Percentiles rank a stretch among this genome's conserved stretches.
phyloP scores from a whole-genome alignment of 768 basidiomycete species.

The Boletus fagicola region DNA sequence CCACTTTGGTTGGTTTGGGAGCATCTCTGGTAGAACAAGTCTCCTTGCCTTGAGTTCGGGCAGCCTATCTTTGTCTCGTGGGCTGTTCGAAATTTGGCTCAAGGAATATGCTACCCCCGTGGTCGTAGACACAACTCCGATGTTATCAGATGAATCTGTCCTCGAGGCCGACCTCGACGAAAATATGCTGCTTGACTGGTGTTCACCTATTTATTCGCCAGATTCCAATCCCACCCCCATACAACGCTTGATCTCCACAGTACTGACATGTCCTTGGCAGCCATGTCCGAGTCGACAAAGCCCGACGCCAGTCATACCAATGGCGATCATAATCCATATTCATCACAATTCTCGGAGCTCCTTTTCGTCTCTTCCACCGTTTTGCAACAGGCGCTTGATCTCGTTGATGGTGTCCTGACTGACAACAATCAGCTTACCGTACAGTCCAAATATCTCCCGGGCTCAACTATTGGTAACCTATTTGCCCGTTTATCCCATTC shows the following conservation, averaged over 20 bases:
- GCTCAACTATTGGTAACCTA: constrained; percentile 76
- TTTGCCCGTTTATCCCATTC: background rate
- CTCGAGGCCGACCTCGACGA: constrained; percentile 26
- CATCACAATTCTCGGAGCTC: constrained; percentile 49
- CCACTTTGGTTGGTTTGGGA: constrained; percentile 39
- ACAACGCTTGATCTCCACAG: background rate
- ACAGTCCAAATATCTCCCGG: constrained; percentile 74
- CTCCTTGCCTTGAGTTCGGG: constrained; percentile 81
- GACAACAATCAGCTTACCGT: constrained; percentile 68
- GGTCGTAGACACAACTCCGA: constrained; percentile 1
- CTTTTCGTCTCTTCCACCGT: constrained; percentile 66
- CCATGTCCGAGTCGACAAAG: constrained; percentile 25
- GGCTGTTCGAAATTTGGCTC: constrained; percentile 79
- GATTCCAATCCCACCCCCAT: background rate
- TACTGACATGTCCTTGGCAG: constrained; percentile 6
- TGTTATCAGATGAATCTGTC: constrained; percentile 19
- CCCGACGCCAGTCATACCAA: constrained; percentile 12
- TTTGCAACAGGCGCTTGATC: constrained; percentile 68
- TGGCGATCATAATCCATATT: background rate
- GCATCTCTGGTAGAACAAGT: constrained; percentile 62
- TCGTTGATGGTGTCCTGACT: constrained; percentile 63
- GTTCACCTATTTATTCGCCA: constrained; percentile 17
- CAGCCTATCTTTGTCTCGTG: constrained; percentile 44
- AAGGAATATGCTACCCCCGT: constrained; percentile 51
- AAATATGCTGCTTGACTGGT: constrained; percentile 15